Conservation (phyloP, 2,329 filamentous ascomycete species). For the Escovopsis weberi region DNA sequence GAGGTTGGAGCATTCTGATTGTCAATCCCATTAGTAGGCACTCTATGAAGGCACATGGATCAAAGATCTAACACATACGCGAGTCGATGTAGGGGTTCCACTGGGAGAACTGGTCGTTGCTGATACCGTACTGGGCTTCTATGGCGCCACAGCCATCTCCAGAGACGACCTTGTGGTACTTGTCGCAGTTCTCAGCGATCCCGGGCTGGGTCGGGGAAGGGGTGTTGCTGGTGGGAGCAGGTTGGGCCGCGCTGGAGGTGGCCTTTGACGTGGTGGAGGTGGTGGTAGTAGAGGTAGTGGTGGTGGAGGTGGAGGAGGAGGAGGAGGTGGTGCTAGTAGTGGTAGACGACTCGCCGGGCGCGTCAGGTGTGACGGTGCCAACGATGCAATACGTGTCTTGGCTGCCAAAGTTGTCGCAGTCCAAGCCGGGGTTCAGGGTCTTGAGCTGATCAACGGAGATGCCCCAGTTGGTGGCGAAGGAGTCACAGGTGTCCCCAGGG, state of each 20-base stretch:
- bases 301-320: background rate
- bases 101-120: too few relatives aligned
- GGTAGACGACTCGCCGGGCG: background rate
- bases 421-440: constrained; percentile 12
- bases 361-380: constrained; percentile 2
- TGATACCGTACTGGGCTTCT: too few relatives aligned
- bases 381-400: constrained; percentile 10
- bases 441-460: constrained; percentile 8
- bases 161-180: too few relatives aligned
- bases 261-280: background rate
- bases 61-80: too few relatives aligned
- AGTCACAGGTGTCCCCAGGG: constrained; percentile 14
- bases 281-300: background rate
- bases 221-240: background rate
- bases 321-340: background rate
- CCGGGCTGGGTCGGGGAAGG: too few relatives aligned
- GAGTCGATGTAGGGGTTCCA: too few relatives aligned
- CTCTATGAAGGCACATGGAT: too few relatives aligned
- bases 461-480: constrained; percentile 12
- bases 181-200: too few relatives aligned
- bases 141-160: too few relatives aligned
- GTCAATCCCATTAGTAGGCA: too few relatives aligned
- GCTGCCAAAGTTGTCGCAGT: constrained; percentile 10
- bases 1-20: too few relatives aligned
- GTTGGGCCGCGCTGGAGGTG: background rate